phyloP scores from a whole-genome alignment of 495 filamentous ascomycete genomes.

The Penicillium arizonense region DNA sequence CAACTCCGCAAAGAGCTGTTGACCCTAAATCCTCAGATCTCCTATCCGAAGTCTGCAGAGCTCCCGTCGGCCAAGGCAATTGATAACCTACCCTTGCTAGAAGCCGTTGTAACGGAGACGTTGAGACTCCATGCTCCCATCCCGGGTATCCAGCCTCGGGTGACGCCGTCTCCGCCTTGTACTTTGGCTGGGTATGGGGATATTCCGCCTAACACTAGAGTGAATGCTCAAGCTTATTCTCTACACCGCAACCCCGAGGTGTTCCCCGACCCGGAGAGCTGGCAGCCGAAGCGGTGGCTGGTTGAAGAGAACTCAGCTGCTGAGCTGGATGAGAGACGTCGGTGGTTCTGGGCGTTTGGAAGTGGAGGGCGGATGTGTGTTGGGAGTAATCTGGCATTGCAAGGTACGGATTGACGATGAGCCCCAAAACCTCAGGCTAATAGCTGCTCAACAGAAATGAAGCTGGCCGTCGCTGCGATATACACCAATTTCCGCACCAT shows the following conservation, averaged over 20 bases:
- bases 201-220: conserved; percentile 64
- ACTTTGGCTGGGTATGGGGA: conserved; percentile 51
- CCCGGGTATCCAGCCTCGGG: conserved; percentile 72
- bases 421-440: neutral
- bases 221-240: conserved; percentile 69
- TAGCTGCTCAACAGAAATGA: conserved; percentile 36
- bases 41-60: conserved; percentile 20
- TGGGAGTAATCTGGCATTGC: conserved; percentile 76
- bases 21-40: conserved; percentile 41
- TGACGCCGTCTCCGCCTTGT: conserved; percentile 56
- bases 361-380: conserved; percentile 84
- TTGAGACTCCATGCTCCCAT: conserved; percentile 72
- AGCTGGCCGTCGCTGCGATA: conserved; percentile 51
- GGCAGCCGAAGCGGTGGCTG: conserved; percentile 64
- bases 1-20: conserved; percentile 61
- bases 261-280: conserved; percentile 59
- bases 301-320: conserved; percentile 30
- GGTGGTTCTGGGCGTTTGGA: conserved; percentile 85
- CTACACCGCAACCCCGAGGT: conserved; percentile 65
- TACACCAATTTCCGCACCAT: conserved; percentile 67
- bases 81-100: conserved; percentile 68
- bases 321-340: conserved; percentile 53
- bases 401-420: conserved; percentile 48
- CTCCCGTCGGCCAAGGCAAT: conserved; percentile 61
- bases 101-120: conserved; percentile 75